Conservation (phyloP, 1,139 yeast genomes). For the Sugiyamaella sp. region DNA sequence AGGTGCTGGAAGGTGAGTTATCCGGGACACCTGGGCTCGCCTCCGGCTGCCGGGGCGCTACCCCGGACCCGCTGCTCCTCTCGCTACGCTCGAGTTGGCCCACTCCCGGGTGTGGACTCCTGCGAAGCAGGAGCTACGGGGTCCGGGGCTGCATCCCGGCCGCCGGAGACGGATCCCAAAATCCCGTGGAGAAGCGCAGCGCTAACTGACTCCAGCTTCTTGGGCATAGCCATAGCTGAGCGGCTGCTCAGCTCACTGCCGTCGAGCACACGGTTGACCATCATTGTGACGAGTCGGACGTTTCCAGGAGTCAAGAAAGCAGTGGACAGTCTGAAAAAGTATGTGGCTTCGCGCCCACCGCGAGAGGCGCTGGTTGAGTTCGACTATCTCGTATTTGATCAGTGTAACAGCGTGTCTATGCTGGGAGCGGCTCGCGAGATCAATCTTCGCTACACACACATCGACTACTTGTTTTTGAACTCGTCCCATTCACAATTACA, state of each 20-base stretch:
- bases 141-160: too few species aligned
- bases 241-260: constrained; percentile 67
- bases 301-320: constrained; percentile 80
- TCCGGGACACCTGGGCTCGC: too few species aligned
- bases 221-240: constrained; percentile 84
- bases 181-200: background rate
- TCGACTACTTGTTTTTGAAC: constrained; percentile 81
- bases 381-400: constrained; percentile 85
- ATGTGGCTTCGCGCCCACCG: constrained; percentile 43
- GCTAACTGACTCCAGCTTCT: constrained; percentile 40
- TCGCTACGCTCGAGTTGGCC: too few species aligned
- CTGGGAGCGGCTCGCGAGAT: constrained; percentile 74
- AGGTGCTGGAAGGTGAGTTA: constrained; percentile 54
- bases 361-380: constrained; percentile 64
- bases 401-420: constrained; percentile 87
- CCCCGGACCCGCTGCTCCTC: too few species aligned
- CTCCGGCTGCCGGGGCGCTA: too few species aligned
- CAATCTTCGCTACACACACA: constrained; percentile 58
- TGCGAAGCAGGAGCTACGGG: too few species aligned
- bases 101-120: too few species aligned
- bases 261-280: constrained; percentile 59
- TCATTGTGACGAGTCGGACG: constrained; percentile 87
- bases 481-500: constrained; percentile 88
- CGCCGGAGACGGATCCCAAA: too few species aligned
- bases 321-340: constrained; percentile 61